Evolutionary conservation across 495 filamentous ascomycete genomes (phyloP).

Genomic region (Penicillium salamii): DNA sequence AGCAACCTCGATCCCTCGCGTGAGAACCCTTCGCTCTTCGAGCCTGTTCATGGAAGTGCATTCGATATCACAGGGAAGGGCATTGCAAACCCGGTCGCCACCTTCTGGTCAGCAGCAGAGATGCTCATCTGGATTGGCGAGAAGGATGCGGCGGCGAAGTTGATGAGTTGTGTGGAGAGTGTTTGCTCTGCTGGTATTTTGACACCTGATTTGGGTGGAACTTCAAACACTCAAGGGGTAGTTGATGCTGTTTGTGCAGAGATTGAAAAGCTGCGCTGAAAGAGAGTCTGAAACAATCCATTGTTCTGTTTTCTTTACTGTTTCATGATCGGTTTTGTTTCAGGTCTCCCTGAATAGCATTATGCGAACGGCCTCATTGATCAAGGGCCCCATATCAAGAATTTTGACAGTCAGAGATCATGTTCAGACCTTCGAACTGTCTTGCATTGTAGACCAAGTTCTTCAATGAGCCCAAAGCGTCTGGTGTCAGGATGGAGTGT

Average conservation of each 20-base stretch:
- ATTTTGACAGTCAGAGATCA: too few species aligned
- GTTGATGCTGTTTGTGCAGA: conserved; percentile 54
- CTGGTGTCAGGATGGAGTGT: background rate
- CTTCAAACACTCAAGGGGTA: conserved; percentile 49
- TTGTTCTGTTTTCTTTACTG: conserved; percentile 2
- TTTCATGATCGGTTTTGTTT: background rate
- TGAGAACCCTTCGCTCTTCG: conserved; percentile 55
- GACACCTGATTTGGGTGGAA: conserved; percentile 57
- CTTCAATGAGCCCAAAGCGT: too few species aligned
- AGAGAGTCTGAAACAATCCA: conserved; percentile 3
- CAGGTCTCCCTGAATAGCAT: background rate
- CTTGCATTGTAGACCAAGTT: too few species aligned
- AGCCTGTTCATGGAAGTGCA: conserved; percentile 59
- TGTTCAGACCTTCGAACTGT: too few species aligned
- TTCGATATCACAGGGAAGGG: conserved; percentile 68
- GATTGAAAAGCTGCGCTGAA: conserved; percentile 32
- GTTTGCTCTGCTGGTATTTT: conserved; percentile 49
- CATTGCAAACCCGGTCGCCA: conserved; percentile 61
- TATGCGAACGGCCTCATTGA: too few species aligned
- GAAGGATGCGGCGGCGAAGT: conserved; percentile 43
- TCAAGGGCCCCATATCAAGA: too few species aligned
- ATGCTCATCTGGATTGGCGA: conserved; percentile 62
- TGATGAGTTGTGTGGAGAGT: conserved; percentile 55
- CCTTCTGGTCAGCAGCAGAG: conserved; percentile 61
- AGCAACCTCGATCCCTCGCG: conserved; percentile 58